Evolutionary conservation across 2,329 filamentous ascomycete genomes (phyloP), one percentile per base, ranked within the genome.

Genomic region (Penicillium griseofulvum): DNA sequence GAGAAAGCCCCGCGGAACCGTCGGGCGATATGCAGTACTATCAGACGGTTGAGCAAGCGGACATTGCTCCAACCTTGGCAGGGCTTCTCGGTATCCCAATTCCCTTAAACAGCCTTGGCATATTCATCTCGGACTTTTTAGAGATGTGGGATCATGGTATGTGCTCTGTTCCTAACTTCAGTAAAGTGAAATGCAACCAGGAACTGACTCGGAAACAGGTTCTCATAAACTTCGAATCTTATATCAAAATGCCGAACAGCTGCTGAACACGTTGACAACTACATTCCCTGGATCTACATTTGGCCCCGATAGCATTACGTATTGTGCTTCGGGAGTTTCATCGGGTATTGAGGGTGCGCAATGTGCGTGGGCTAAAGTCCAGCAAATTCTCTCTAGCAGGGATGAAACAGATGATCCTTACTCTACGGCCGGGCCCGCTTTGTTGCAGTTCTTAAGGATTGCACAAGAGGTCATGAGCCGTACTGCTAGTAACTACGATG

Each of bases 401-500:
- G 28, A 55, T 11, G 26, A 43, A 6, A 28, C 52, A 5, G 50
- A 59, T 8, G 46, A 58, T 12, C 44, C 48, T 38, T 65, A 68
- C 31, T 56, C 51, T 14, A 38, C 45, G 5, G 31, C 66, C 11
- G 69, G 70, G 43, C 53, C 61, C 24, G 63, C 65, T 47, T 48
- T 71, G 45, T 38, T 70, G 10, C 56, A 80, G 71, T 95, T 94
- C 80, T 82, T 91, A 48, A 82, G 79, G 49, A 77, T 80, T 53
- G 88, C 91, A 1, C 94, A 97, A 71, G 80, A 83, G 22, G 76
- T 91, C 16, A 89, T 99, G 82, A 95, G 90, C 65, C 87, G 86
- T 65, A 91, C 94, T 70, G 92, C 94, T 5, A 97, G 91, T 71
- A 95, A 96, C 69, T 99, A 99, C 71, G 83, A 96, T 68, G 79